phyloP scores from a whole-genome alignment of 208 protist species.

The Angomonas deanei region DNA sequence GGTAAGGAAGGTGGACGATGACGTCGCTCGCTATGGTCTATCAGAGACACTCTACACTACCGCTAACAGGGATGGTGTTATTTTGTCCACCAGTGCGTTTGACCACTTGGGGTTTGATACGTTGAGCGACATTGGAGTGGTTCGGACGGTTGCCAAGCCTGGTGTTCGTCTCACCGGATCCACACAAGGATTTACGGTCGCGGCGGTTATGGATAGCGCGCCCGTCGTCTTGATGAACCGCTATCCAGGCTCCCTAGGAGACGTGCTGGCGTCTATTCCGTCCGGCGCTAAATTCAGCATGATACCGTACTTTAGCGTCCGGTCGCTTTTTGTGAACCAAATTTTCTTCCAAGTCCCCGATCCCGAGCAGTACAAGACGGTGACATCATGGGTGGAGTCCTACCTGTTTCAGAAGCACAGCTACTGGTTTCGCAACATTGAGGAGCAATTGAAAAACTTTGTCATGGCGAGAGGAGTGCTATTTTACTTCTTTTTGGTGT shows the following conservation, averaged over 20 bases:
- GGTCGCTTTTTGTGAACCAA: background rate
- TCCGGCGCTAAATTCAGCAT: slow-evolving; percentile 2
- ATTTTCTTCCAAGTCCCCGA: slow-evolving; percentile 16
- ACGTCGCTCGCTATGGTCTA: background rate
- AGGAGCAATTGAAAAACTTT: slow-evolving; percentile 17
- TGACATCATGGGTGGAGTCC: slow-evolving; percentile 7
- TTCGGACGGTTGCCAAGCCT: background rate
- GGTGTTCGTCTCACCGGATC: background rate
- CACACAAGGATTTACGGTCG: background rate
- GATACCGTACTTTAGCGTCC: slow-evolving; percentile 20
- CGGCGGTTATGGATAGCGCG: slow-evolving; percentile 26
- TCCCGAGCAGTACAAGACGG: slow-evolving; percentile 2
- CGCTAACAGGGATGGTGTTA: background rate
- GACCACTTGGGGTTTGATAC: background rate
- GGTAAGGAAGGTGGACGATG: background rate
- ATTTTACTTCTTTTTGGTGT: slow-evolving; percentile 89
- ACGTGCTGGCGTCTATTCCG: slow-evolving; percentile 18
- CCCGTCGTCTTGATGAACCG: slow-evolving; percentile 33
- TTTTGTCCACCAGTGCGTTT: slow-evolving; percentile 1
- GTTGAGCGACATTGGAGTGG: background rate
- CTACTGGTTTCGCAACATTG: slow-evolving; percentile 12
- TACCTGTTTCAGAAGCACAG: slow-evolving; percentile 7
- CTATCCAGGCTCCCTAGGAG: slow-evolving; percentile 31
- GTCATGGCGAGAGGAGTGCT: slow-evolving; percentile 57
- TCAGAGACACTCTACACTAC: background rate